Conservation (phyloP, 345 rosid species). For the Salix caprea region DNA sequence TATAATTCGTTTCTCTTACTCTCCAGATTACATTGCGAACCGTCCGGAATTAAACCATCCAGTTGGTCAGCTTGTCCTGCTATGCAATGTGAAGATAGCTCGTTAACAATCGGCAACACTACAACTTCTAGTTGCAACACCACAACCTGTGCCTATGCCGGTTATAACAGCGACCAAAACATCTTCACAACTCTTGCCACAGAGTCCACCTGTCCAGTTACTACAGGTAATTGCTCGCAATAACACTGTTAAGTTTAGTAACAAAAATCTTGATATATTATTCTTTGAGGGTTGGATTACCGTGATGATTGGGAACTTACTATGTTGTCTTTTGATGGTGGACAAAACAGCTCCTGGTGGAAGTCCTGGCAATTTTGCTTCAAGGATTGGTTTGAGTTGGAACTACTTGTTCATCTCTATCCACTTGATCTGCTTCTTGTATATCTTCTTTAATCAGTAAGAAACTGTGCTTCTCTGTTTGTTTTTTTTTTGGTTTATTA, state of each 20-base stretch:
- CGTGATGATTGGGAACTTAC: neutral
- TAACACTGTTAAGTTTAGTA: neutral
- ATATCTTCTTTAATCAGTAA: conserved; percentile 16
- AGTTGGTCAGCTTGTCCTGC: conserved; percentile 46
- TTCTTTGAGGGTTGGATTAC: neutral
- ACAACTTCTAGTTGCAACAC: conserved; percentile 32
- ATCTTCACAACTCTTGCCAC: conserved; percentile 41
- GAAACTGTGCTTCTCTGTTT: neutral
- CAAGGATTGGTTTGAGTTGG: conserved; percentile 32
- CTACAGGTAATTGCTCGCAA: conserved; percentile 24
- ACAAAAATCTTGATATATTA: neutral
- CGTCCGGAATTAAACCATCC: conserved; percentile 34
- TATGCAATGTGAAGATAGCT: conserved; percentile 36
- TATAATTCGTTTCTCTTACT: conserved; percentile 2
- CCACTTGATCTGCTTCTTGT: conserved; percentile 34
- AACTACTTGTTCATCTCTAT: conserved; percentile 20
- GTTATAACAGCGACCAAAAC: conserved; percentile 33
- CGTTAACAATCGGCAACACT: conserved; percentile 40
- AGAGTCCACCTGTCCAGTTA: conserved; percentile 35
- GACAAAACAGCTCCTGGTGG: conserved; percentile 22
- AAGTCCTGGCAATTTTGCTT: conserved; percentile 24
- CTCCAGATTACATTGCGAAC: conserved; percentile 64
- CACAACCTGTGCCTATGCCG: conserved; percentile 63
- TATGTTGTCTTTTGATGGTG: neutral
- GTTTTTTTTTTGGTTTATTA: neutral